Percentiles rank a stretch among this genome's conserved stretches.
Evolutionary conservation across 2,329 filamentous ascomycete genomes (phyloP).

Genomic region (Madurella mycetomatis): DNA sequence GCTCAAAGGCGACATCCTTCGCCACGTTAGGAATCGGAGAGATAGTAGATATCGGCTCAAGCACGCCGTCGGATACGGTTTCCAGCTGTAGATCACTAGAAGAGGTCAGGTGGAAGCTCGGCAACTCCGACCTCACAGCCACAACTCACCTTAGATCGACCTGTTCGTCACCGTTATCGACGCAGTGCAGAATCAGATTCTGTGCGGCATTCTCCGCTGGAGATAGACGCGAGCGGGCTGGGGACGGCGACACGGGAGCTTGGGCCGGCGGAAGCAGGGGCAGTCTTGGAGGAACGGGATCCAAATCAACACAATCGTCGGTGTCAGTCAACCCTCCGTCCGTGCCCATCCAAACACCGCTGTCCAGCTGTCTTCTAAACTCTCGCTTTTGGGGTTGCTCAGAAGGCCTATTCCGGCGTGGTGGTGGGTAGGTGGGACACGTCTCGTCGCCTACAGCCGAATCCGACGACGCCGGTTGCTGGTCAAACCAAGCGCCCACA

Average conservation of each 20-base stretch:
- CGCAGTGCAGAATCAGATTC: slow-evolving; percentile 45
- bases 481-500: slow-evolving; percentile 64
- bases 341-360: slow-evolving; percentile 61
- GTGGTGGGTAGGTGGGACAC: background rate
- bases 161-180: slow-evolving; percentile 55
- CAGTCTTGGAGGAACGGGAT: slow-evolving; percentile 3
- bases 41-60: slow-evolving; percentile 54
- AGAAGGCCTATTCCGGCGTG: slow-evolving; percentile 16
- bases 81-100: slow-evolving; percentile 44
- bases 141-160: slow-evolving; percentile 59
- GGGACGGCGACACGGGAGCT: background rate
- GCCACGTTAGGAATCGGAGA: slow-evolving; percentile 50
- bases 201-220: slow-evolving; percentile 43
- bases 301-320: slow-evolving; percentile 31
- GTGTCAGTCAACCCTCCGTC: slow-evolving; percentile 49
- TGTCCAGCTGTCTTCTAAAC: slow-evolving; percentile 59
- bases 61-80: slow-evolving; percentile 50
- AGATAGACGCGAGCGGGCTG: slow-evolving; percentile 9
- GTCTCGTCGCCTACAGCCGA: slow-evolving; percentile 39
- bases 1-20: slow-evolving; percentile 55
- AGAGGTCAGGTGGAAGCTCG: slow-evolving; percentile 1
- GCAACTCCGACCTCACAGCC: background rate
- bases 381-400: slow-evolving; percentile 40
- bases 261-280: background rate
- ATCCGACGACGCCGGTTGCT: slow-evolving; percentile 51